Conservation (phyloP, 2,329 filamentous ascomycete genomes). For the Epicoccum nigrum region DNA sequence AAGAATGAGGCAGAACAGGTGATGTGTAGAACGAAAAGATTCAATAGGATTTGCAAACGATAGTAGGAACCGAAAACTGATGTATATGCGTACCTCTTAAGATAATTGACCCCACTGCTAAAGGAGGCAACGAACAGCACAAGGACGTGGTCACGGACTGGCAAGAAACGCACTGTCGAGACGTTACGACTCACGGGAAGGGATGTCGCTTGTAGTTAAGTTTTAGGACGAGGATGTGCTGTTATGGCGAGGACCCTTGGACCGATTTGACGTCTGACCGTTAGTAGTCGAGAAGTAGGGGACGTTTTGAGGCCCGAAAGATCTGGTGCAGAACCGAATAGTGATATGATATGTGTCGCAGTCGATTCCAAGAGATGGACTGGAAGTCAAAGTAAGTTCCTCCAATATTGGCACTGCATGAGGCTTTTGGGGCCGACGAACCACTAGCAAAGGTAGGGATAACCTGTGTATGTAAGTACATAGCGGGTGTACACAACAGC, state of each 20-base stretch:
- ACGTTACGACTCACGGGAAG: constrained; percentile 31
- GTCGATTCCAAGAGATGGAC: constrained; percentile 18
- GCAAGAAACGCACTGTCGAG: constrained; percentile 18
- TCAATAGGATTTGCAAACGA: constrained; percentile 16
- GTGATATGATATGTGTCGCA: constrained; percentile 31
- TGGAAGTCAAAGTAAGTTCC: constrained; percentile 13
- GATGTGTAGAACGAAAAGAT: constrained; percentile 2
- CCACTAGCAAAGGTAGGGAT: constrained; percentile 42
- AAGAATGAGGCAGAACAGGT: constrained; percentile 2
- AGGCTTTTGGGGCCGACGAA: constrained; percentile 34
- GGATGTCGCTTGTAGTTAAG: constrained; percentile 29
- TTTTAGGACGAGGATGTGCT: constrained; percentile 37
- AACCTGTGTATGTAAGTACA: constrained; percentile 41
- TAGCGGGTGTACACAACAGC: constrained; percentile 36
- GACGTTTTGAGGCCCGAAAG: background rate
- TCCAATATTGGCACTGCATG: constrained; percentile 20
- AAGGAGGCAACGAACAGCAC: constrained; percentile 34
- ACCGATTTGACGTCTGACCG: constrained; percentile 6
- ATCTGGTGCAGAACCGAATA: background rate
- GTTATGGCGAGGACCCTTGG: constrained; percentile 16
- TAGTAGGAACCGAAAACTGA: constrained; percentile 30
- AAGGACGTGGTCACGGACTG: constrained; percentile 31
- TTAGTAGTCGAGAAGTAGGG: background rate
- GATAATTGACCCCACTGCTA: constrained; percentile 29
- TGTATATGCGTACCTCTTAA: constrained; percentile 44